Evolutionary conservation across 768 basidiomycete genomes (phyloP).

Genomic region (Hortiboletus flavorubellus): DNA sequence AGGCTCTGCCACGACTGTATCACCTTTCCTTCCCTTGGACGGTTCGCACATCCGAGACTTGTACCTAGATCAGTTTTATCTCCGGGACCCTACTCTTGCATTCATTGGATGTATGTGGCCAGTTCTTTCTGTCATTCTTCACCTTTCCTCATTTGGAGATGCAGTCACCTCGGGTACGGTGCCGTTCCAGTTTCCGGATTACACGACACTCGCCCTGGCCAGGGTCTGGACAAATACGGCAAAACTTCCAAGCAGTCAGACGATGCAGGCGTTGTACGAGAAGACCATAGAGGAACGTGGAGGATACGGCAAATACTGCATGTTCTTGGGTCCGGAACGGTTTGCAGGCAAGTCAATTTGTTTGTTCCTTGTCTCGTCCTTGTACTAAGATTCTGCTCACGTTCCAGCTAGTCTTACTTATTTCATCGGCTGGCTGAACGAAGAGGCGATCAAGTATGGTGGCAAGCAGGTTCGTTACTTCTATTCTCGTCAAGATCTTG

Average conservation of each 20-base stretch:
- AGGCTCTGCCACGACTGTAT: background rate
- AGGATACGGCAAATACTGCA: slow-evolving; percentile 7
- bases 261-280: slow-evolving; percentile 1
- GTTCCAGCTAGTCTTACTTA: background rate
- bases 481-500: background rate
- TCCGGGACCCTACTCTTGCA: slow-evolving; percentile 12
- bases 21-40: slow-evolving; percentile 3
- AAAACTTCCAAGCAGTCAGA: slow-evolving; percentile 4
- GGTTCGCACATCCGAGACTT: slow-evolving; percentile 13
- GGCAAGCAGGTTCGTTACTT: slow-evolving; percentile 15
- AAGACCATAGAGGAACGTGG: slow-evolving; percentile 6
- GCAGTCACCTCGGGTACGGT: background rate
- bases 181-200: background rate
- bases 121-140: no score
- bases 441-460: slow-evolving; percentile 11
- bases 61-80: slow-evolving; percentile 13
- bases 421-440: slow-evolving; percentile 12
- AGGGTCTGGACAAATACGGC: slow-evolving; percentile 15
- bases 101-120: slow-evolving; percentile 1
- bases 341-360: background rate
- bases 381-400: background rate
- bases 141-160: background rate
- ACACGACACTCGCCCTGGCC: slow-evolving; percentile 7
- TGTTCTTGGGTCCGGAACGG: background rate
- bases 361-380: no score